Base-by-base conservation (phyloP, 2,329 filamentous ascomycete genomes). In the Colletotrichum liriopes region DNA sequence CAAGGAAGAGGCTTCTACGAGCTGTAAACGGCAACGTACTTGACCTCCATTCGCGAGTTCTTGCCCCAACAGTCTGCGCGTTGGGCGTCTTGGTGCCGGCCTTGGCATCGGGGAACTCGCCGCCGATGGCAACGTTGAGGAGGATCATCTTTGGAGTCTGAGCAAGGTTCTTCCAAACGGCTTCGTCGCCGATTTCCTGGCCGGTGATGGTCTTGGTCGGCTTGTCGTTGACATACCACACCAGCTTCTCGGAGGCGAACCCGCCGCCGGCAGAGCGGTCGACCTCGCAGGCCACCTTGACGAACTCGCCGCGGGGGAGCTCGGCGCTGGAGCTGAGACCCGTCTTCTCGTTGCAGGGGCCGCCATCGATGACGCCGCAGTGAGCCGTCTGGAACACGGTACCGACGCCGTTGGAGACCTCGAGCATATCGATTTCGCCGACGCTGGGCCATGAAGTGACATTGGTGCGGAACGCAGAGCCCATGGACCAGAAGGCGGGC, bases 401-500 rank as follows among this genome's bases (percentile, higher is more conserved):
- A 26, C 71, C 47, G 37, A 77, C 74, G 45, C 84, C 85, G 76
- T 86, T 86, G 66, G 82, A 75, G 9, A 79, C 77, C 77, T 86
- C 85, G 67, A 86, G 74, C 55, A 87, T 79, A 77, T 87, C 85
- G 58, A 86, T 78, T 78, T 87, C 85, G 67, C 83, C 83, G 16
- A 82, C 75, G 7, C 74, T 62, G 0, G 85, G 85, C 85, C 85
- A 86, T 71, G 80, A 81, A 18, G 71, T 76, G 71, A 82, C 82
- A 68, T 83, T 79, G 39, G 76, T 76, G 54, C 84, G 81, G 76
- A 81, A 85, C 1, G 73, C 76, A 11, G 78, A 72, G 7, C 85
- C 85, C 41, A 87, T 80, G 29, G 81, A 77, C 85, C 84, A 87
- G 73, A 87, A 86, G 0, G 84, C 85, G 0, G 82, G 83, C 85